Evolutionary conservation across 495 filamentous ascomycete species (phyloP).

Genomic region (Aspergillus haitiensis): DNA sequence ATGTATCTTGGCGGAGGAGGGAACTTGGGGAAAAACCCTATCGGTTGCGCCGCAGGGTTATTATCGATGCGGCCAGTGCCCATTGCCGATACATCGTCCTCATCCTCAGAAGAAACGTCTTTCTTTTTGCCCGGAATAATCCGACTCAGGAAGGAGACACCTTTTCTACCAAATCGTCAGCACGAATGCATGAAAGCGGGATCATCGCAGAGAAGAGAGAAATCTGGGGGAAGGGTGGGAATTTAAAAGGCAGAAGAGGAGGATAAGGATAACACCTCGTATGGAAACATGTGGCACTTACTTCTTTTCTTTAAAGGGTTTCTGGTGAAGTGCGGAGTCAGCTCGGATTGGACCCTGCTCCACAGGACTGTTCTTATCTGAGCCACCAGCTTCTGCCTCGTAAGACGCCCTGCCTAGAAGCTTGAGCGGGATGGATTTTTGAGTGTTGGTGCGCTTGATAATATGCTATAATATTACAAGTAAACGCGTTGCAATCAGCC

Average conservation of each 20-base stretch:
- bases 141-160: conserved; percentile 86
- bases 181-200: neutral
- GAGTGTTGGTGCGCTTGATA: conserved; percentile 76
- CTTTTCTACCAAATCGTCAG: conserved; percentile 59
- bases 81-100: conserved; percentile 71
- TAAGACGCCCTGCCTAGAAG: conserved; percentile 58
- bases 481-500: conserved; percentile 20
- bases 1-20: conserved; percentile 92
- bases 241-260: conserved; percentile 3
- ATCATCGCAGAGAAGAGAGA: neutral
- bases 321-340: conserved; percentile 47
- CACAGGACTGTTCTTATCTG: conserved; percentile 42
- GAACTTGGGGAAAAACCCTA: conserved; percentile 84
- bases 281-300: conserved; percentile 38
- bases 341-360: conserved; percentile 38
- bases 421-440: conserved; percentile 66
- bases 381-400: conserved; percentile 53
- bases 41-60: conserved; percentile 74
- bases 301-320: conserved; percentile 65
- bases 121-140: conserved; percentile 80
- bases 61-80: conserved; percentile 76
- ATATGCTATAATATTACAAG: conserved; percentile 59
- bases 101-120: conserved; percentile 46
- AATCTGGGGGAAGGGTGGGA: conserved; percentile 9
- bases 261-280: conserved; percentile 5